These are phyloP conservation scores for Begonia fuchsioides DNA, from an alignment of 306 rosid species.

Conservation along the genomic window DNA sequence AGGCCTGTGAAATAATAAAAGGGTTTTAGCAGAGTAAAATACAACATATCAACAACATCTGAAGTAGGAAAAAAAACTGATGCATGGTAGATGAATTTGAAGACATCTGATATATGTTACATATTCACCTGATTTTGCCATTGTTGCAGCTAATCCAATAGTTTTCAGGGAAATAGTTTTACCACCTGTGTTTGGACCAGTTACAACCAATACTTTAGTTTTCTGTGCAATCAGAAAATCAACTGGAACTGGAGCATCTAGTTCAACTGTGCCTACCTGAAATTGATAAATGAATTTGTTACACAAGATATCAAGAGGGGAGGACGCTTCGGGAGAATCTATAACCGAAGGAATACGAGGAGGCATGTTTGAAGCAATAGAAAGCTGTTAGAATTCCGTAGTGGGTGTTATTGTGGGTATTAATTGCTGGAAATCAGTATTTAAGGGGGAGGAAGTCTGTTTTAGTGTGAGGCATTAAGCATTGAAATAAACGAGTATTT, in stretches of 20 bases:
- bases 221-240: slow-evolving; percentile 52
- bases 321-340: too few species aligned
- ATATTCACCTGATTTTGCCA: slow-evolving; percentile 94
- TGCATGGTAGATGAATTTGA: too few species aligned
- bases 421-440: too few species aligned
- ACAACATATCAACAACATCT: background rate
- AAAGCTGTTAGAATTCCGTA: too few species aligned
- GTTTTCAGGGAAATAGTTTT: slow-evolving; percentile 92
- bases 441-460: too few species aligned
- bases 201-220: slow-evolving; percentile 67
- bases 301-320: too few species aligned
- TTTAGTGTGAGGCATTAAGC: too few species aligned
- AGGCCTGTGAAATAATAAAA: slow-evolving; percentile 43
- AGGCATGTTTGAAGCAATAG: too few species aligned
- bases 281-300: slow-evolving; percentile 14
- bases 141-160: slow-evolving; percentile 85
- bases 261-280: slow-evolving; percentile 48
- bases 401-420: too few species aligned
- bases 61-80: background rate
- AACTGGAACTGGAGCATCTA: slow-evolving; percentile 61
- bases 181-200: slow-evolving; percentile 96
- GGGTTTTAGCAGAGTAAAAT: slow-evolving; percentile 3
- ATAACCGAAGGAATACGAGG: too few species aligned
- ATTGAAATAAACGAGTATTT: too few species aligned
- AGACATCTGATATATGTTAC: background rate